A percentile compares a stretch with the other conserved stretches of the same genome.
These are phyloP conservation scores for Globisporangium iwayamae DNA, from an alignment of 352 stramenopile species.

Conservation along the genomic window DNA sequence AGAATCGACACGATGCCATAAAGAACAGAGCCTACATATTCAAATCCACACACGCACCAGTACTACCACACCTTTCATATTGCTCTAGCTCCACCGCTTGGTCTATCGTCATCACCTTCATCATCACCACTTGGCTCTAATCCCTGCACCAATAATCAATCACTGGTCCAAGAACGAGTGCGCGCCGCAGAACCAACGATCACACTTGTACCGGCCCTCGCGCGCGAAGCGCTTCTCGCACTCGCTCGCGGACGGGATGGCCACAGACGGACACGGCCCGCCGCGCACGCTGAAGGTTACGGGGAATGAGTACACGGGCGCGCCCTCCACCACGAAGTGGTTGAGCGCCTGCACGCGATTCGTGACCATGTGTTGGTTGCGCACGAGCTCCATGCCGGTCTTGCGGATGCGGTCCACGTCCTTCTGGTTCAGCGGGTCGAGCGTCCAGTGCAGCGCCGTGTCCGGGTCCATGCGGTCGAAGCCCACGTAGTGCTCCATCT, in stretches of 20 bases:
- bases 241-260: conserved; percentile 32
- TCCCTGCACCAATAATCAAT: background rate
- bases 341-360: conserved; percentile 60
- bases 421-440: conserved; percentile 40
- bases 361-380: conserved; percentile 48
- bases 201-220: conserved; percentile 68
- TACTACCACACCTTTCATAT: background rate
- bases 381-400: conserved; percentile 54
- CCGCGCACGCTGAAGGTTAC: conserved; percentile 24
- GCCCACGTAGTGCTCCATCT: conserved; percentile 58
- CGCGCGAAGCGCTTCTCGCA: conserved; percentile 48
- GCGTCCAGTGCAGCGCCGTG: conserved; percentile 43
- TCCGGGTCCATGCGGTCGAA: conserved; percentile 56
- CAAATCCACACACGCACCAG: background rate
- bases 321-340: conserved; percentile 52
- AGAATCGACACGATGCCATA: background rate
- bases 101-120: background rate
- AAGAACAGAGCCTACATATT: conserved; percentile 3
- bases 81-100: background rate
- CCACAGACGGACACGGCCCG: conserved; percentile 58
- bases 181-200: conserved; percentile 67
- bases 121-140: background rate
- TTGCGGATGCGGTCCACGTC: conserved; percentile 59
- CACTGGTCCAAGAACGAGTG: conserved; percentile 30
- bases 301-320: conserved; percentile 41